phyloP scores from a whole-genome alignment of 2,329 filamentous ascomycete genomes.

The Fusarium phyllophilum region DNA sequence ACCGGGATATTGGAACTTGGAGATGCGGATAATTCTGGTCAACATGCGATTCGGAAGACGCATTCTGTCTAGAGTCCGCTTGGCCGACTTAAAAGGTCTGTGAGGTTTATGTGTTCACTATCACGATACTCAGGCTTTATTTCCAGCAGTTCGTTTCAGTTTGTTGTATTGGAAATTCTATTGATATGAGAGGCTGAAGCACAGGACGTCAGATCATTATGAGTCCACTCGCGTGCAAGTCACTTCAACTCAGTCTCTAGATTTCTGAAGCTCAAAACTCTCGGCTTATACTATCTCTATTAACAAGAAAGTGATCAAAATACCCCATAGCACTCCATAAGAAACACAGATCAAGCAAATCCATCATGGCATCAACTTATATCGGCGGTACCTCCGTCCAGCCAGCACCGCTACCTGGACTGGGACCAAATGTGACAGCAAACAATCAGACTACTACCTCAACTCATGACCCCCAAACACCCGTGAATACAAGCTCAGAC shows the following conservation, averaged over 20 bases:
- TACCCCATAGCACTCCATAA: neutral
- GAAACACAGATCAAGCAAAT: neutral
- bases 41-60: neutral
- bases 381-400: neutral
- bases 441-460: neutral
- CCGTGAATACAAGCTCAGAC: neutral
- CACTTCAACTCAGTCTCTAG: neutral
- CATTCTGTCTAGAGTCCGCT: neutral
- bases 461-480: neutral
- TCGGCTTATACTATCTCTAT: neutral
- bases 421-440: neutral
- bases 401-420: neutral
- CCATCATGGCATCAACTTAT: constrained; percentile 8
- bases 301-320: fast-evolving
- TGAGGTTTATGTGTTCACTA: neutral
- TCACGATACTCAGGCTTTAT: neutral
- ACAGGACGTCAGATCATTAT: neutral
- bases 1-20: neutral
- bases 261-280: neutral
- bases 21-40: neutral
- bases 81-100: neutral
- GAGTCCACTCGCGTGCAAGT: neutral
- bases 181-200: neutral
- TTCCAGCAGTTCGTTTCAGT: neutral
- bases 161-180: neutral